Evolutionary conservation across 148 eudicot genomes (phyloP), one percentile per base, ranked within the genome.

Genomic region (Cornus florida): DNA sequence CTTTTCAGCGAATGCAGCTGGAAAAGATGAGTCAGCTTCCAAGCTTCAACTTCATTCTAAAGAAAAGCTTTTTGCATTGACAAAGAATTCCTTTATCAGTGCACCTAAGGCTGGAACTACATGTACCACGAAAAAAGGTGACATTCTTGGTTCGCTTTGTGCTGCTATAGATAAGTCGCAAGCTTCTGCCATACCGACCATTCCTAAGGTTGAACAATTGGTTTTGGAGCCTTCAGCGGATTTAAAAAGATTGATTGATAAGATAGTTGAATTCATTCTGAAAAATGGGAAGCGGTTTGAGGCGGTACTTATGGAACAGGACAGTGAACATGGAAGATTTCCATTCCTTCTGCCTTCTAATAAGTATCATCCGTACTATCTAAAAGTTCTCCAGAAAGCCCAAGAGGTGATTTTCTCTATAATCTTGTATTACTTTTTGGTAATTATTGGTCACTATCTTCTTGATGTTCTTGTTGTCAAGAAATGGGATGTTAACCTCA

Each of bases 211-310:
- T 80, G 95, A 87, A 86, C 80, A 82, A 19, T 73, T 81, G 72
- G 35, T 90, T 75, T 38, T 89, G 57, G 98, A 93, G 71, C 99
- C 99, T 79, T 98, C 99, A 28, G 85, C 93, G 60, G 97, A 97
- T 43, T 69, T 91, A 31, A 94, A 89, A 83, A 89, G 87, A 78
- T 79, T 90, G 86, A 83, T 97, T 69, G 92, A 90, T 71, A 92
- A 90, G 83, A 86, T 97, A 68, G 98, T 91, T 79, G 99, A 97
- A 75, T 88, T 94, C 80, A 84, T 94, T 77, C 32, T 88, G 85
- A 94, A 89, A 82, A 94, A 94, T 80, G 99, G 99, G 53, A 90
- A 78, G 75, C 91, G 91, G 80, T 97, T 92, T 91, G 99, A 97
- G 86, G 90, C 90, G 14, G 88, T 92, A 46, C 97, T 97, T 56